Base-by-base conservation (phyloP, 805 yeast species). In the Kazachstania bromeliacearum region DNA sequence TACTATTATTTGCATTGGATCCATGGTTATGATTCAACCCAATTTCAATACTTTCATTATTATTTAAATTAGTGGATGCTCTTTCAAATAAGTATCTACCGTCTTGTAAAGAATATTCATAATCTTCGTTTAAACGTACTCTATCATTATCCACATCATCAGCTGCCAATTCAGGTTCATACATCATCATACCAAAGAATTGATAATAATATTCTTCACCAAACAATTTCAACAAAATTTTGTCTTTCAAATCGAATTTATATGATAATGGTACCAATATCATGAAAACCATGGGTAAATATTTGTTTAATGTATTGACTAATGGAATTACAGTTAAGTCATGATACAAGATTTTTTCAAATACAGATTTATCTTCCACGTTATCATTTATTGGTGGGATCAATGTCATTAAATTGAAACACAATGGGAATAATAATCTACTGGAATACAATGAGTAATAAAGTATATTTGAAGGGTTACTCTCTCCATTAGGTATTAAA, bases 61-160 rank as follows among this genome's bases (percentile, higher is more conserved):
- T n/a, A n/a, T n/a, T n/a, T n/a, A n/a, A n/a, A n/a, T n/a, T n/a
- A n/a, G 46, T 45, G 2, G 59, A 52, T 4, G 57, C 57, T 39
- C 58, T 50, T 35, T 57, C 59, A 30, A 48, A 57, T 12, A 57
- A 28, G 33, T 50, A 50, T 36, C 54, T 46, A 18, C 62, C 62
- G 41, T 57, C 62, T 41, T 55, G 58, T 36, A 57, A 35, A 10
- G 59, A 56, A 38, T 52, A 57, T 28, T 55, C 54, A 26, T 55
- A 55, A 37, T 56, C 61, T 40, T 70, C 70, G 45, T 74, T 80
- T 24, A 64, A 57, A 12, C 51, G 42, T n/a, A 49, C 43, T 7
- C 53, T 42, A 17, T 38, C 40, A 9, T 31, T n/a, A 26, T 33
- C 32, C 7, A 31, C 13, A 6, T 25, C 29, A 15, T 26, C 35